Evolutionary conservation across 768 basidiomycete species (phyloP).

Genomic region (Mycena belliarum): DNA sequence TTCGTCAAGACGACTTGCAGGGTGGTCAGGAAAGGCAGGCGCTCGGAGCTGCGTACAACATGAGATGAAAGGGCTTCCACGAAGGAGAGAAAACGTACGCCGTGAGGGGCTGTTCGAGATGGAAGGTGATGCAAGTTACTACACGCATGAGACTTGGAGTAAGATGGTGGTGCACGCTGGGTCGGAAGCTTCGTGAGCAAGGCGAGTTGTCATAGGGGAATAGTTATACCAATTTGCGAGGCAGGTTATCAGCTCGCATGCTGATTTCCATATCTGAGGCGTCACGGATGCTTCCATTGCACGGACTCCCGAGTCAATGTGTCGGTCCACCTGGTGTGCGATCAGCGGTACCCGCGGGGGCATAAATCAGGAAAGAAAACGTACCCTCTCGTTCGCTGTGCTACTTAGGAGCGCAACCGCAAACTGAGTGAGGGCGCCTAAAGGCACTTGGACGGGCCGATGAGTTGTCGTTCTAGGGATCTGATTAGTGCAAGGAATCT

Average conservation of each 20-base stretch:
- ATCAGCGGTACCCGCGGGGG: not conserved
- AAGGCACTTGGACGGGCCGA: conserved; percentile 68
- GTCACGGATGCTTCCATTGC: conserved; percentile 55
- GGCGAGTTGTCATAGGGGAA: not conserved
- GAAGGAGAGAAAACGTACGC: conserved; percentile 39
- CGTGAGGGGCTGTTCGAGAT: conserved; percentile 57
- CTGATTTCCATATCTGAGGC: conserved; percentile 53
- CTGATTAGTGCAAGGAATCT: not conserved
- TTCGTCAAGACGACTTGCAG: conserved; percentile 43
- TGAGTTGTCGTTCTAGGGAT: conserved; percentile 48
- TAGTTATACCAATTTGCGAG: conserved; percentile 49
- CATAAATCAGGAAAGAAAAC: not conserved
- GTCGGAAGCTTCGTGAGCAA: not conserved
- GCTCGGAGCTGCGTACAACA: conserved; percentile 29
- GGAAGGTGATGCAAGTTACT: conserved; percentile 52
- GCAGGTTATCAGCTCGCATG: conserved; percentile 50
- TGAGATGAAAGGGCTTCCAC: conserved; percentile 5
- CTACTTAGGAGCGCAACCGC: conserved; percentile 50
- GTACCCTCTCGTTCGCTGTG: conserved; percentile 48
- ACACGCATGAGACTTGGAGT: conserved; percentile 57
- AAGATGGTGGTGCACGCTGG: conserved; percentile 55
- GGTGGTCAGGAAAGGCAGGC: conserved; percentile 46
- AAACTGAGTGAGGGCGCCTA: conserved; percentile 63
- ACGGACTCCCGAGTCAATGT: conserved; percentile 51
- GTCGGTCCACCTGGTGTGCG: conserved; percentile 42